Percentiles rank a stretch among this genome's conserved stretches.
These are phyloP conservation scores for Scedosporium apiospermum DNA, from an alignment of 2,329 filamentous ascomycete species.

Conservation along the genomic window DNA sequence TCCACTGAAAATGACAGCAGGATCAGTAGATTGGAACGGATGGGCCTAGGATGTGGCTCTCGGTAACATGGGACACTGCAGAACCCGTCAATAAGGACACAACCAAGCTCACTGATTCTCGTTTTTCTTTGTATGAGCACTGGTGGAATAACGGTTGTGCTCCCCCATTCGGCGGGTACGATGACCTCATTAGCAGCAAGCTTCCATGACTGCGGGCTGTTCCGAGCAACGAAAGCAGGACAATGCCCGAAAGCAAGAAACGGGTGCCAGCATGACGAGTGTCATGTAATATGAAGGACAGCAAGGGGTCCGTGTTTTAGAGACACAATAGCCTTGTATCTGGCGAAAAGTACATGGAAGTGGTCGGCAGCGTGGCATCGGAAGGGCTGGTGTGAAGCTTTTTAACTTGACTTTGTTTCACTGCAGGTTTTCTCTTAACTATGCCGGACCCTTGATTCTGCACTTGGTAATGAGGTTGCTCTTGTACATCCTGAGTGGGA, in stretches of 20 bases:
- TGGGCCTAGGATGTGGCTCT: not conserved
- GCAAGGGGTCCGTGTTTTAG: not conserved
- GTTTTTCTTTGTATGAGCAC: not conserved
- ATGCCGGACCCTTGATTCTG: no score
- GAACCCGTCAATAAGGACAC: not conserved
- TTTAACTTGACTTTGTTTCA: no score
- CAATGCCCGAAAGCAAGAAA: not conserved
- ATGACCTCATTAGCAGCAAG: not conserved
- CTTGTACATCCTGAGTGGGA: no score
- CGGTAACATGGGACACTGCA: not conserved
- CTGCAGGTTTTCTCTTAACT: no score
- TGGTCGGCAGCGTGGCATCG: no score
- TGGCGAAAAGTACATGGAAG: not conserved
- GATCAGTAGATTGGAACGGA: not conserved
- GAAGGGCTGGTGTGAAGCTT: no score
- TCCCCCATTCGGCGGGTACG: not conserved
- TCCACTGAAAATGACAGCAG: not conserved
- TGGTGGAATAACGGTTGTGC: not conserved
- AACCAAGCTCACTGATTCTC: not conserved
- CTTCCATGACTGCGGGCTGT: not conserved
- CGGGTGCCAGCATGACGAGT: not conserved
- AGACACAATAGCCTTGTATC: not conserved
- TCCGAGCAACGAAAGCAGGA: not conserved
- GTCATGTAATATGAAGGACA: not conserved
- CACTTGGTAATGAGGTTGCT: no score